phyloP scores from a whole-genome alignment of 352 stramenopile species.

The Chrysophaeum taylorii region DNA sequence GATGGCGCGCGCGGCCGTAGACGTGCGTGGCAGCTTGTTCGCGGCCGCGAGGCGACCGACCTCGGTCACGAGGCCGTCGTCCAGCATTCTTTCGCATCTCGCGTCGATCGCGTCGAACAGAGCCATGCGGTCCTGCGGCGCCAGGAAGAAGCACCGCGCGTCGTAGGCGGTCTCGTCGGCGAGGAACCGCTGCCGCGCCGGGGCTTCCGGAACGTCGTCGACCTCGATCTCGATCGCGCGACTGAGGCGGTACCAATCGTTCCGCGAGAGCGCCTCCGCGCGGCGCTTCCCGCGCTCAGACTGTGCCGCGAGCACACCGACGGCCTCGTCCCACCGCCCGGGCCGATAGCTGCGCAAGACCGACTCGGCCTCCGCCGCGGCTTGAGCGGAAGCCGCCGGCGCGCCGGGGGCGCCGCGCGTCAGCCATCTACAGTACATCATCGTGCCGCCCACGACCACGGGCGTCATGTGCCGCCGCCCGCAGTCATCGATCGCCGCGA shows the following conservation, averaged over 20 bases:
- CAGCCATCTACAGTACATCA: constrained; percentile 69
- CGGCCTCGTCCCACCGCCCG: constrained; percentile 36
- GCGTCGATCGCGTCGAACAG: constrained; percentile 50
- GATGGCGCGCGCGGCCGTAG: constrained; percentile 41
- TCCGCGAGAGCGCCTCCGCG: constrained; percentile 29
- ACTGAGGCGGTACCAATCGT: constrained; percentile 58
- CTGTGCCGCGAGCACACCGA: constrained; percentile 34
- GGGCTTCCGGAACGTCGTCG: constrained; percentile 28
- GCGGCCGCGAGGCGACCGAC: constrained; percentile 34
- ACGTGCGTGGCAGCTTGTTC: constrained; percentile 38
- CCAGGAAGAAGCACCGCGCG: constrained; percentile 59
- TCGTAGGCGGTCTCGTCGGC: constrained; percentile 41
- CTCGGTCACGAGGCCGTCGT: constrained; percentile 42
- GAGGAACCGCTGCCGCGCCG: constrained; percentile 20
- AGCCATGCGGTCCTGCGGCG: constrained; percentile 47
- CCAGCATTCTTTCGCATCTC: constrained; percentile 53
- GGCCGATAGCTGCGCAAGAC: constrained; percentile 12
- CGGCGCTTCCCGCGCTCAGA: constrained; percentile 33
- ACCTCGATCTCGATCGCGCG: constrained; percentile 47
- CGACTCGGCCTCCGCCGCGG: neutral
- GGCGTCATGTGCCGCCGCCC: constrained; percentile 36
- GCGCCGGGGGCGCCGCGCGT: constrained; percentile 49
- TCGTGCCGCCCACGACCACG: constrained; percentile 61
- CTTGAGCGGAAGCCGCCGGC: constrained; percentile 33
- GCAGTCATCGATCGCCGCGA: constrained; percentile 32